Base-by-base conservation (phyloP, 495 filamentous ascomycete genomes). In the Aspergillus ellipticus region DNA sequence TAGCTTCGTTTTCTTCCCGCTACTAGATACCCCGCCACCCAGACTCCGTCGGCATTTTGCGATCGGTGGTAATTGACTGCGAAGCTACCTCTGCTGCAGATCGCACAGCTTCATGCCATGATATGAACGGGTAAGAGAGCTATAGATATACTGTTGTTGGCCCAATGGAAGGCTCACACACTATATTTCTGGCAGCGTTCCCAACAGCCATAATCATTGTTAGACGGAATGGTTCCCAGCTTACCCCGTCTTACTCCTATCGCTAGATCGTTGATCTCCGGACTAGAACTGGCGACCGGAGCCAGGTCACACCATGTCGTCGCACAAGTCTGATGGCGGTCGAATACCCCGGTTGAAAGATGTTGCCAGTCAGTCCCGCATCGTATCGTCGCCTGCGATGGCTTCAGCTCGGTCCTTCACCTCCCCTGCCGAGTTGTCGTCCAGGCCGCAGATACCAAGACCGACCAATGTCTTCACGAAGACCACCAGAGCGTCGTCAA, bases 141-240 rank as follows among this genome's bases (percentile, higher is more conserved):
- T 13, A 39, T 9, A 5, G 17, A 6, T 19, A 8, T 13, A 24
- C 3, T 41, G 9, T 7, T n/a, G 10, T 6, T 15, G 19, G 22
- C 31, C 20, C 2, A 5, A 11, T n/a, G 19, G 16, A 17, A 37
- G 4, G 49, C 20, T 51, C 6, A 37, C 49, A 26, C 1, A 35
- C 8, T 17, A 8, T n/a, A 33, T 24, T 43, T 17, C 28, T 49
- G 37, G 54, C 26, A 55, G 57, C 39, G 24, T 45, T 26, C 41
- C 26, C 45, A 52, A 4, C 24, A 15, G 39, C 33, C 16, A 19
- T 43, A 42, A 41, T 53, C 33, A 22, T 52, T 45, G 53, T 20
- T 22, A 55, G 54, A 53, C 71, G 69, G 67, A 61, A 76, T 76
- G 73, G 69, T 69, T 72, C 54, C 57, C 63, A 51, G 35, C 52